Conservation (phyloP, 106 monocot species). For the Gastrodia elata region DNA sequence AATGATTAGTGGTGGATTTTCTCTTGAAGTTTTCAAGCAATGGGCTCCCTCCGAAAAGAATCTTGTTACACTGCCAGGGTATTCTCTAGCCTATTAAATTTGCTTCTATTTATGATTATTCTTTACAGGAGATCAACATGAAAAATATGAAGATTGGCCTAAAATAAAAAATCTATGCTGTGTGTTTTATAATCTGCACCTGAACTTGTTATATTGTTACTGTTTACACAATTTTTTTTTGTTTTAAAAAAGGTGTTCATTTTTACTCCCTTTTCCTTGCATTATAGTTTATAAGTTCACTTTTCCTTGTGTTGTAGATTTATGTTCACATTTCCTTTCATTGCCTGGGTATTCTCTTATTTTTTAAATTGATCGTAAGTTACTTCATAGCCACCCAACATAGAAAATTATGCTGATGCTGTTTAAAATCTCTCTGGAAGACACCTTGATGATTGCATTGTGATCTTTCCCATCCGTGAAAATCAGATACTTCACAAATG, state of each 20-base stretch:
- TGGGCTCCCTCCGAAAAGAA: conserved; percentile 96
- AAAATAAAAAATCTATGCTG: neutral
- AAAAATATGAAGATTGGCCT: neutral
- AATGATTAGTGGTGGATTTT: conserved; percentile 98
- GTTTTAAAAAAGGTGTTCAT: neutral
- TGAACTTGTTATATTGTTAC: neutral
- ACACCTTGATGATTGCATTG: neutral
- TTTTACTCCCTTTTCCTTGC: neutral
- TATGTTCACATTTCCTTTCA: neutral
- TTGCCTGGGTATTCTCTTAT: neutral
- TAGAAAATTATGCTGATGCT: neutral
- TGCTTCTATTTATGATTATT: neutral
- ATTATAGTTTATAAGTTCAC: neutral
- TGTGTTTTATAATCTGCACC: neutral
- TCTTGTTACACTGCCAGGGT: conserved; percentile 89
- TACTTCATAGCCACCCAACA: neutral
- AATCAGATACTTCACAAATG: neutral
- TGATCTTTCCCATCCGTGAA: no score
- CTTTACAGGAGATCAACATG: neutral
- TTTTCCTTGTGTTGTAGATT: neutral
- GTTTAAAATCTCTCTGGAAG: neutral
- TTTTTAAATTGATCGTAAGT: neutral
- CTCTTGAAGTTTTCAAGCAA: conserved; percentile 93
- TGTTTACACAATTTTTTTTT: neutral
- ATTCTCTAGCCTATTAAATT: conserved; percentile 9